These are phyloP conservation scores for Trichoderma guizhouense DNA, from an alignment of 2,329 filamentous ascomycete species.

Conservation along the genomic window DNA sequence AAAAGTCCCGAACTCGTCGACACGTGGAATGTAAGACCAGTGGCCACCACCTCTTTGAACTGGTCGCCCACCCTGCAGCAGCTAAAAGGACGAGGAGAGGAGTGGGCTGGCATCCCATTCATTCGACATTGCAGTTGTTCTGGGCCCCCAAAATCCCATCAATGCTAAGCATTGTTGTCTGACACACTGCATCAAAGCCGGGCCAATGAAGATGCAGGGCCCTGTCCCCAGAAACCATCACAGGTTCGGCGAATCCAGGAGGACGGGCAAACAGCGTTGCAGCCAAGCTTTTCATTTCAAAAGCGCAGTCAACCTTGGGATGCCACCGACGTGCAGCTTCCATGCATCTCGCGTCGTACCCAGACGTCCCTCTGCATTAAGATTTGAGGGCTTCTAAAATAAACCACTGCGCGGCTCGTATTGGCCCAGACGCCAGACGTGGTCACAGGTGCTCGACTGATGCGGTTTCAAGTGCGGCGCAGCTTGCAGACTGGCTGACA, in stretches of 20 bases:
- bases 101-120: conserved; percentile 1
- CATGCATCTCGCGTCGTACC: not conserved
- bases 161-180: conserved; percentile 2
- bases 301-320: not conserved
- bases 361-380: not conserved
- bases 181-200: not conserved
- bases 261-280: not conserved
- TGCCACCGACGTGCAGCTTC: not conserved
- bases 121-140: not conserved
- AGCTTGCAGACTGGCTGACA: not conserved
- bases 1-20: not conserved
- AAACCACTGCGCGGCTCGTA: not conserved
- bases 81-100: not conserved
- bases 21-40: conserved; percentile 16
- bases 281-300: not conserved
- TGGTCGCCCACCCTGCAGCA: conserved; percentile 4
- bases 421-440: not conserved
- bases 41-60: not conserved
- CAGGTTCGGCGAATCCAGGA: not conserved
- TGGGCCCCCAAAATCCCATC: not conserved
- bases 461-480: conserved; percentile 10
- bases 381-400: not conserved
- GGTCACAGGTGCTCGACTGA: conserved; percentile 1
- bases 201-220: not conserved
- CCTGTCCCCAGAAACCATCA: not conserved